Percentiles rank a stretch among this genome's conserved stretches.
These are phyloP conservation scores for Lasiosphaeria ovina DNA, from an alignment of 495 filamentous ascomycete genomes.

Conservation along the genomic window DNA sequence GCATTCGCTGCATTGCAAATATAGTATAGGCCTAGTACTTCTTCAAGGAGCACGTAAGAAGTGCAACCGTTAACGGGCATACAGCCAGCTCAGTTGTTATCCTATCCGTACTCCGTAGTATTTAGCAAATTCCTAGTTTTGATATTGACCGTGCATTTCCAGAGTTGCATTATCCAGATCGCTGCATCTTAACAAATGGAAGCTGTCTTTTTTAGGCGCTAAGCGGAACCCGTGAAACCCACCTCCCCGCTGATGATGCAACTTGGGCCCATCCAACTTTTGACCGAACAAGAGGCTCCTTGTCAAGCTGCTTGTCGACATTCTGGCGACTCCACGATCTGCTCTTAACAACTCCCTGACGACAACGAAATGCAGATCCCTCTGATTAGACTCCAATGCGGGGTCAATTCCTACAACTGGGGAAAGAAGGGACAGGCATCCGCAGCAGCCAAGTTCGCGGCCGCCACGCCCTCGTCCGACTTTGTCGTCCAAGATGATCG, in stretches of 20 bases:
- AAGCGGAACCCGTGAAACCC: neutral
- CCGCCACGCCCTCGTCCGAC: constrained; percentile 66
- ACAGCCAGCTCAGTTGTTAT: no score
- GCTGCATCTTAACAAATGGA: neutral
- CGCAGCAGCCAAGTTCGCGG: constrained; percentile 73
- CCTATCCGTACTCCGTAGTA: no score
- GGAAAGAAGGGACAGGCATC: constrained; percentile 61
- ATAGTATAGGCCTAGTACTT: no score
- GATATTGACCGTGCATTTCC: no score
- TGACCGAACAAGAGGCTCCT: no score
- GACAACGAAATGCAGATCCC: constrained; percentile 55
- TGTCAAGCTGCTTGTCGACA: no score
- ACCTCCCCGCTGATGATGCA: no score
- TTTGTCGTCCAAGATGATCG: constrained; percentile 77
- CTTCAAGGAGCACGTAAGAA: no score
- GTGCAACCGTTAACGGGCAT: no score
- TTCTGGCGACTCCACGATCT: neutral
- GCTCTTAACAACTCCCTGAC: neutral
- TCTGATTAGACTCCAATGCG: constrained; percentile 88
- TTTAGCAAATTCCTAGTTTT: no score
- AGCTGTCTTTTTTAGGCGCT: constrained; percentile 20
- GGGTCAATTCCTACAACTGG: constrained; percentile 90
- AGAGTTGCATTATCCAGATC: neutral
- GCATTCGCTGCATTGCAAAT: no score
- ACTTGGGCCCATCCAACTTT: no score